A percentile compares a stretch with the other conserved stretches of the same genome.
Conservation (phyloP, 371 early-diverging fungal genomes). For the Synchytrium microbalum region DNA sequence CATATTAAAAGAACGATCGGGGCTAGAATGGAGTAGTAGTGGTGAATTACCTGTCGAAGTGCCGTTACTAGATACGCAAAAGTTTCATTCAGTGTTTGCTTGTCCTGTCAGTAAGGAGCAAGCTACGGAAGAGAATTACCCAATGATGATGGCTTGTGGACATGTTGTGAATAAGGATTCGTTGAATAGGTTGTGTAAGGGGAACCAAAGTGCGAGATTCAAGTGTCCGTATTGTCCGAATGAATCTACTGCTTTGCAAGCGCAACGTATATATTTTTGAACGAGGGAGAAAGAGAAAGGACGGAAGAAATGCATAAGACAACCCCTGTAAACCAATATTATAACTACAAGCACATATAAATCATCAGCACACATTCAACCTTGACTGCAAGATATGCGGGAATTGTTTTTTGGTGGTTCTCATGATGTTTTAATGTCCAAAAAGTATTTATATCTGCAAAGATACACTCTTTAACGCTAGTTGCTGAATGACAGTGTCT, state of each 20-base stretch:
- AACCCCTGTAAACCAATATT: no score
- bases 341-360: no score
- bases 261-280: constrained; percentile 74
- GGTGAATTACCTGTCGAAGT: constrained; percentile 86
- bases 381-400: no score
- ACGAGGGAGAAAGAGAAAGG: no score
- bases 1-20: constrained; percentile 71
- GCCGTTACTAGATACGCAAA: constrained; percentile 65
- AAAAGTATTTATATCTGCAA: no score
- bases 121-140: constrained; percentile 89
- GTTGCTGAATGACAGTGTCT: not conserved
- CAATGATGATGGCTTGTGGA: constrained; percentile 97
- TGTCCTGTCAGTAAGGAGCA: constrained; percentile 97
- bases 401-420: no score
- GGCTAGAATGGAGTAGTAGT: constrained; percentile 78
- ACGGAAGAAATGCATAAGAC: no score
- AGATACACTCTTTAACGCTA: no score
- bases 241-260: constrained; percentile 68
- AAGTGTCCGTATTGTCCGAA: constrained; percentile 97
- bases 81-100: constrained; percentile 93
- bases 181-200: constrained; percentile 69
- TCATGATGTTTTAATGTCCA: no score
- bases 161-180: constrained; percentile 93
- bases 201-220: constrained; percentile 52
- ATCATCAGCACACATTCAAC: no score